Base-by-base conservation (phyloP, 345 rosid genomes). In the Draba incana region DNA sequence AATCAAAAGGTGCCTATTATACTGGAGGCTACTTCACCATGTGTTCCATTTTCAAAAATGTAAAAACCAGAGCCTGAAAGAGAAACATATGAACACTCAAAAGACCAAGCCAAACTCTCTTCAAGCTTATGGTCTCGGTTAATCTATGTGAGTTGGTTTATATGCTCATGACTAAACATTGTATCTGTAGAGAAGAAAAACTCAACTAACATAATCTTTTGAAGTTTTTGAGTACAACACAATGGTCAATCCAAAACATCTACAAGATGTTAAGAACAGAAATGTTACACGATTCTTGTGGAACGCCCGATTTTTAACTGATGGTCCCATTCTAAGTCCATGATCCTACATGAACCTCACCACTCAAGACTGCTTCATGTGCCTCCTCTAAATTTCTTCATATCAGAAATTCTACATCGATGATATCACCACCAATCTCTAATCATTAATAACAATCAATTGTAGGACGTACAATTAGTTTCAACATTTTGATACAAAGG, bases 1-100 rank as follows among this genome's bases (percentile, higher is more conserved):
- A 28, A 64, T 82, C 83, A 31, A 20, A 1, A 20, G 4, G 0
- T n/a, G n/a, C 12, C 45, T 20, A 16, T 44, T 68, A 20, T 20
- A 87, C 94, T 74, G 89, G 96, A 72, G 94, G 92, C 64, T 89
- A 87, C 80, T 89, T 92, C 65, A 83, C 38, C 84, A 92, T 79
- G 76, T n/a, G 20, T 81, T 59, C 92, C 94, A 31, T 82, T 62
- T 44, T 82, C 86, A 74, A 87, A 86, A 55, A 89, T 79, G 25
- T 75, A 86, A 75, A 92, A 92, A 4, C 98, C 96, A 73, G 86
- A 92, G 56, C 96, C 96, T 89, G 64, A 45, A 55, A 8, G 44
- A 12, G 44, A 12, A 14, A 4, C 0, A 55, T 20, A 54, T 5
- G 77, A 42, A 3, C 42, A 41, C 7, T 69, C 8, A 28, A 59